Evolutionary conservation across 345 rosid genomes (phyloP), one percentile per base, ranked within the genome.

Genomic region (Reutealis trisperma): DNA sequence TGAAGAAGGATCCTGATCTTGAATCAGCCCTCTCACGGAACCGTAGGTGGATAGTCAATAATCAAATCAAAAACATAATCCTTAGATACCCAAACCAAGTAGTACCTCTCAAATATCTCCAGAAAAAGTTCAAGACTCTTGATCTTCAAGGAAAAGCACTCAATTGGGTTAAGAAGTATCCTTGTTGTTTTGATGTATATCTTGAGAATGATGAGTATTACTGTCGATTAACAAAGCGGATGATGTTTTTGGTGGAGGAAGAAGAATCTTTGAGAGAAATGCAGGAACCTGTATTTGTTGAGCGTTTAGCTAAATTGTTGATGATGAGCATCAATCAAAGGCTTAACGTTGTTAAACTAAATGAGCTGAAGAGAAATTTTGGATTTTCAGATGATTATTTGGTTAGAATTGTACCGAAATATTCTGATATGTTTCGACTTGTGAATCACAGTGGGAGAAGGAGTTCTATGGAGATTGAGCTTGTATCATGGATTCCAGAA

Each of bases 111-210:
- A 87, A 84, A 70, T 79, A 83, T 84, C 88, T 93, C 21, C 98
- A 93, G 84, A 95, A 92, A 84, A 93, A 93, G 89, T 95, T 95
- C 77, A 95, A 90, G 82, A 89, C 88, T 49, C 97, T 95, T 75
- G 99, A 95, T 86, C 94, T 95, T 63, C 97, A 92, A 80, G 99
- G 99, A 24, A 95, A 91, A 57, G 98, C 98, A 6, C 78, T 93
- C 73, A 93, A 95, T 78, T 95, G 99, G 99, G 86, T 93, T 45
- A 90, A 89, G 78, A 93, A 95, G 74, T 95, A 95, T 58, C 99
- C 99, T 4, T 89, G 94, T 78, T 95, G 96, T 80, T 95, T 89
- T 76, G 87, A 90, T n/a, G 89, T 92, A 12, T 90, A 85, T 74
- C 86, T 89, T 8, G 80, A 84, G 76, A 80, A 83, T 21, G 88